phyloP scores from a whole-genome alignment of 495 filamentous ascomycete genomes.

The Oleoguttula mirabilis region DNA sequence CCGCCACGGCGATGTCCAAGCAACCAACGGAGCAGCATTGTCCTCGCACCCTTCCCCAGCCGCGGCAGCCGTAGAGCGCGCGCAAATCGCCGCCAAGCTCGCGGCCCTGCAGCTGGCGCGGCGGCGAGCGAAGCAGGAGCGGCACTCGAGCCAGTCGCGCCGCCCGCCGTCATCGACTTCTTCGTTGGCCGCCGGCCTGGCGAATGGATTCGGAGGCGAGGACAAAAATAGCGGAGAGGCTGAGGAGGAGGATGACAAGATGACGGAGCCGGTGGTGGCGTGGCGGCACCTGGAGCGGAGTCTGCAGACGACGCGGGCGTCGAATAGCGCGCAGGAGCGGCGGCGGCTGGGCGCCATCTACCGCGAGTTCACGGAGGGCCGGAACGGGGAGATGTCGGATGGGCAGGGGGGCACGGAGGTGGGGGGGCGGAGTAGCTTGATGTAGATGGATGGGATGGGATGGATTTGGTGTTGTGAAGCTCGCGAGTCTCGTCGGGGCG shows the following conservation, averaged over 20 bases:
- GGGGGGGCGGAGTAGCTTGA: slow-evolving; percentile 82
- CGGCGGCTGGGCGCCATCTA: slow-evolving; percentile 68
- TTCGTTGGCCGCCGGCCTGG: slow-evolving; percentile 15
- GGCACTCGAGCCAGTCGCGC: slow-evolving; percentile 17
- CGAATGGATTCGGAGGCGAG: slow-evolving; percentile 8
- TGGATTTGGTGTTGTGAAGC: no score
- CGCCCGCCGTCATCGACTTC: background rate
- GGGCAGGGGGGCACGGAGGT: slow-evolving; percentile 84
- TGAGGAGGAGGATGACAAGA: slow-evolving; percentile 25
- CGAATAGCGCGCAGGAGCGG: slow-evolving; percentile 65
- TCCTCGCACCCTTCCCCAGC: background rate
- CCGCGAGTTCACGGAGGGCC: slow-evolving; percentile 75
- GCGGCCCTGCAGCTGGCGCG: slow-evolving; percentile 57
- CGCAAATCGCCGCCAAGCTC: slow-evolving; percentile 61
- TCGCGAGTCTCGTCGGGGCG: no score
- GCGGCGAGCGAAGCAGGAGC: slow-evolving; percentile 40
- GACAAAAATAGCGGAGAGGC: slow-evolving; percentile 22
- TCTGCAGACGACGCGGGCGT: slow-evolving; percentile 66
- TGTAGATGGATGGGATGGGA: no score
- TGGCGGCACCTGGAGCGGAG: slow-evolving; percentile 79
- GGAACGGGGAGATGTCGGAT: slow-evolving; percentile 88
- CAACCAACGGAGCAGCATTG: background rate
- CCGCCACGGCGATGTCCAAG: slow-evolving; percentile 48
- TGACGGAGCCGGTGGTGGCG: slow-evolving; percentile 64
- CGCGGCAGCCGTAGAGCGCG: slow-evolving; percentile 47